phyloP scores from a whole-genome alignment of 331 rosid genomes.

The Phaseolus coccineus region DNA sequence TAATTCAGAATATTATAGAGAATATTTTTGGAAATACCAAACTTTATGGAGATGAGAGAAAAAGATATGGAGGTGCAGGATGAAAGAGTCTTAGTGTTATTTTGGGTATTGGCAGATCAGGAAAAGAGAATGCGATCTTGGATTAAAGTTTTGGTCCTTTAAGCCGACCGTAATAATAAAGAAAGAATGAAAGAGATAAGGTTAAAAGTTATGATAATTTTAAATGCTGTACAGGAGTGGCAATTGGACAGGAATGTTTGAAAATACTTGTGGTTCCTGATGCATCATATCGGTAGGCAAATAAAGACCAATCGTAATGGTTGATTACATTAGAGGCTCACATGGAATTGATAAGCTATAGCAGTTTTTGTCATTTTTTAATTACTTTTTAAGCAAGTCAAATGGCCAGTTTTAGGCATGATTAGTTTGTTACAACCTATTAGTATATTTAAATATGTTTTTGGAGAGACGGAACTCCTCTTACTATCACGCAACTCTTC shows the following conservation, averaged over 20 bases:
- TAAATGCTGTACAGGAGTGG: not conserved
- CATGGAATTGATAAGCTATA: not conserved
- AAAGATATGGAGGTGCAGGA: too few relatives aligned
- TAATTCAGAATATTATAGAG: too few relatives aligned
- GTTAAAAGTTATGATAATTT: conserved; percentile 21
- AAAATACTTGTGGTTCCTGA: conserved; percentile 20
- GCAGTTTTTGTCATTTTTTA: not conserved
- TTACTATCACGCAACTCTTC: too few relatives aligned
- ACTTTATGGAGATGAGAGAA: too few relatives aligned
- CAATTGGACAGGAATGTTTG: not conserved
- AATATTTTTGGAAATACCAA: too few relatives aligned
- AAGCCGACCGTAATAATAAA: conserved; percentile 46
- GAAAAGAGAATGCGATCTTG: conserved; percentile 7
- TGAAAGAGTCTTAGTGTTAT: not conserved
- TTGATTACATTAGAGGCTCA: conserved; percentile 28
- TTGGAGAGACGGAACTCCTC: too few relatives aligned
- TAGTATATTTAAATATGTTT: too few relatives aligned
- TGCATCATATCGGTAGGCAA: conserved; percentile 42
- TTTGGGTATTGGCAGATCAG: conserved; percentile 19
- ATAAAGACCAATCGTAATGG: conserved; percentile 3
- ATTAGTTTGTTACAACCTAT: not conserved
- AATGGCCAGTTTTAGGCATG: not conserved
- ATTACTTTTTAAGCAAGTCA: not conserved
- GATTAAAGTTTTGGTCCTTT: conserved; percentile 23
- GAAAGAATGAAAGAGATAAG: conserved; percentile 30